A percentile compares a stretch with the other conserved stretches of the same genome.
Evolutionary conservation across 768 basidiomycete species (phyloP).

Genomic region (Chalciporus piperatus): DNA sequence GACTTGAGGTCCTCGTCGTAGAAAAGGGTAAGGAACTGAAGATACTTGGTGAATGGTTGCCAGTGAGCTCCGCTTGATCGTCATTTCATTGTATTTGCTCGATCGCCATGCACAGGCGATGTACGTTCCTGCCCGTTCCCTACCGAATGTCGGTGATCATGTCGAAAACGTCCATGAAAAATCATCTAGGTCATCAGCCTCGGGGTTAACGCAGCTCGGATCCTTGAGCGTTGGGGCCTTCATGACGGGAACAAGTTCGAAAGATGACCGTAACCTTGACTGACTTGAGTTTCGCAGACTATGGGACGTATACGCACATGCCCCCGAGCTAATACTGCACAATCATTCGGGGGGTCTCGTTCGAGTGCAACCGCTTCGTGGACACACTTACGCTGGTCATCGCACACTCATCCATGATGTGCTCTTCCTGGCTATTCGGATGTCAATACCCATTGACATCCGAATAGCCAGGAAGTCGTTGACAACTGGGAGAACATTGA

Average conservation of each 20-base stretch:
- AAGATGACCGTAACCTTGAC: background rate
- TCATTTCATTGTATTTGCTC: background rate
- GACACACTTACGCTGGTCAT: constrained; percentile 22
- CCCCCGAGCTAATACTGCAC: constrained; percentile 2
- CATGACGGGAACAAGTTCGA: constrained; percentile 20
- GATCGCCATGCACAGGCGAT: background rate
- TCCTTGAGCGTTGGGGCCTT: constrained; percentile 29
- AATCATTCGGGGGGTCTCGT: no score
- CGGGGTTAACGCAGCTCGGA: constrained; percentile 24
- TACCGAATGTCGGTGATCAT: background rate
- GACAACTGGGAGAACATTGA: constrained; percentile 19
- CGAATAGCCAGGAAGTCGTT: constrained; percentile 21
- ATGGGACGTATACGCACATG: constrained; percentile 18
- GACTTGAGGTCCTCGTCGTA: constrained; percentile 23
- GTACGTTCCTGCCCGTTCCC: background rate
- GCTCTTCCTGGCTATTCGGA: no score
- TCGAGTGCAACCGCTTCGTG: constrained; percentile 14
- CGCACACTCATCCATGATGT: constrained; percentile 22
- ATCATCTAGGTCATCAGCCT: constrained; percentile 19
- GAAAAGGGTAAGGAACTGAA: constrained; percentile 20
- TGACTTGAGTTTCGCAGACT: constrained; percentile 7
- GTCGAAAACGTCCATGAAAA: background rate
- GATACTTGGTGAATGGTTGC: constrained; percentile 12
- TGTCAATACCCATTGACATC: no score
- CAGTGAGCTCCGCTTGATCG: background rate